Evolutionary conservation across 108 stramenopile genomes (phyloP), one percentile per base, ranked within the genome.

Genomic region (Pseudonitzschia multiseries): DNA sequence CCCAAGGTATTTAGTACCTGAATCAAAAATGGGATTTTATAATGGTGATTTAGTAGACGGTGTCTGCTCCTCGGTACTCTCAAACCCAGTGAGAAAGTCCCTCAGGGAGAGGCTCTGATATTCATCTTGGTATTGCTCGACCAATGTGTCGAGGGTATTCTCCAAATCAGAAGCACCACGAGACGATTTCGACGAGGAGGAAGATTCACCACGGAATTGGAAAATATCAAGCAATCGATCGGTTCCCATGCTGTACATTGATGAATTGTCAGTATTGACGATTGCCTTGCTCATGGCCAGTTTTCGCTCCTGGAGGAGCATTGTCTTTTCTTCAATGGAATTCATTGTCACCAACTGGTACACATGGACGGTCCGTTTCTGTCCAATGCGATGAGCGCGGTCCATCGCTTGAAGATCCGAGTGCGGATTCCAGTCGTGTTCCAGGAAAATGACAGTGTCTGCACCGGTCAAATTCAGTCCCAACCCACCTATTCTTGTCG

Each of bases 301-400:
- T 66, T 96, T 96, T 4, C 68, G 78, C 24, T 80, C 57, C 64
- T 96, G 92, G 8, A 92, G 62, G 65, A 84, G 41, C 92, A 93
- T 86, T 12, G 96, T 94, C 57, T 93, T 90, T 74, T 97, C 96
- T 80, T 98, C 98, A 42, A 97, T 87, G 3, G 97, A 92, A 75
- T 86, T 80, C 28, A 65, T 64, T 13, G 95, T 95, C 4, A 98
- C 89, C 36, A 98, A 87, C 17, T 94, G 86, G 74, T 96, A 98
- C 10, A 97, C 94, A 73, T 96, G 89, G 36, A 98, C 97, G 18
- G 86, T 82, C 27, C 83, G 80, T 40, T 57, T 77, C 69, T 96
- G 94, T 10, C 94, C 94, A 60, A 96, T 87, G 6, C 94, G 84
- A 67, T 93, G 91, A 17, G 88, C 90, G 29, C 94, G 79, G 65